phyloP scores from a whole-genome alignment of 2,329 filamentous ascomycete species.

The Ilyonectria destructans region DNA sequence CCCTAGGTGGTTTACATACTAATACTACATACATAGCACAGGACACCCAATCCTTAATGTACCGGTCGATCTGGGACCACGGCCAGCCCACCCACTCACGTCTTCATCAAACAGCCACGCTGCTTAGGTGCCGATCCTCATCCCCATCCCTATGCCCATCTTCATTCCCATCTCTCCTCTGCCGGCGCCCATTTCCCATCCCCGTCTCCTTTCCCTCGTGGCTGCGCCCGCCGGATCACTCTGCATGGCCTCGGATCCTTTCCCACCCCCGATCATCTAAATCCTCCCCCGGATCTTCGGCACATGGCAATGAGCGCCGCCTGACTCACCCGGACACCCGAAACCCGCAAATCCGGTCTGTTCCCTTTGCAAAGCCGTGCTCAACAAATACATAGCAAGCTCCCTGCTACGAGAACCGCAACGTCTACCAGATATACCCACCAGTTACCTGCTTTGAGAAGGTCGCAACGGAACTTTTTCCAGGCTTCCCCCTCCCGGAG shows the following conservation, averaged over 20 bases:
- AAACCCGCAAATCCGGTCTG: slow-evolving; percentile 4
- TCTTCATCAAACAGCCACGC: slow-evolving; percentile 20
- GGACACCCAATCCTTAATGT: not conserved
- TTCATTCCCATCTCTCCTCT: not conserved
- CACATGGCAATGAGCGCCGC: slow-evolving; percentile 4
- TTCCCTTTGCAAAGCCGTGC: not conserved
- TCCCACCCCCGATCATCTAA: slow-evolving; percentile 12
- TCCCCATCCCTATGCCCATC: slow-evolving; percentile 18
- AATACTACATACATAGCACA: not conserved
- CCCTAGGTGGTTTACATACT: not conserved
- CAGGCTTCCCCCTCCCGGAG: not conserved
- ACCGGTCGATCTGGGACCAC: slow-evolving; percentile 10
- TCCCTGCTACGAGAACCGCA: not conserved
- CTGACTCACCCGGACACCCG: slow-evolving; percentile 24
- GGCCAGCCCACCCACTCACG: not conserved
- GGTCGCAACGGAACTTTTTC: slow-evolving; percentile 40
- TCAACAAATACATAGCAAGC: not conserved
- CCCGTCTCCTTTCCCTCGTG: slow-evolving; percentile 1
- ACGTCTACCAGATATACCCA: not conserved
- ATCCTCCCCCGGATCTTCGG: slow-evolving; percentile 29
- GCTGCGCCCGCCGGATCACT: slow-evolving; percentile 4
- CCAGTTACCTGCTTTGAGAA: slow-evolving; percentile 45
- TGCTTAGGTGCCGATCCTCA: slow-evolving; percentile 30
- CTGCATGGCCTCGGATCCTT: not conserved
- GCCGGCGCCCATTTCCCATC: not conserved